phyloP scores from a whole-genome alignment of 2,329 filamentous ascomycete genomes.

The Zymoseptoria crescenta region DNA sequence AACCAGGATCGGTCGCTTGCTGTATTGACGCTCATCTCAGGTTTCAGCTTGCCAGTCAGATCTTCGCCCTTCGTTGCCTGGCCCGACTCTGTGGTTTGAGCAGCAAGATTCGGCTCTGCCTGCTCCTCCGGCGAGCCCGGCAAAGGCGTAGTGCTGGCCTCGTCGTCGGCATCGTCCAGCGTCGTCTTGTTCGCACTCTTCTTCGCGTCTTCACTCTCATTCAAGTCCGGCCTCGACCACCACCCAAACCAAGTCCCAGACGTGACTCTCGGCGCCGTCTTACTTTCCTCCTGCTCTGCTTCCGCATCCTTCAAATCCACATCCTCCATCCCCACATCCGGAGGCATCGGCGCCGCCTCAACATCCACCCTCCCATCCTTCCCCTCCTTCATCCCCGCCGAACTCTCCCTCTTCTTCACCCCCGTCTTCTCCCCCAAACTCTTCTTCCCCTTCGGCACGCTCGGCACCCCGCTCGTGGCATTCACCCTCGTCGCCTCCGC shows the following conservation, averaged over 20 bases:
- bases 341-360: conserved; percentile 38
- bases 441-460: conserved; percentile 23
- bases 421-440: conserved; percentile 16
- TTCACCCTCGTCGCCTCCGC: conserved; percentile 41
- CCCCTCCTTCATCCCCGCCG: conserved; percentile 9
- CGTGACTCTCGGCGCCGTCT: conserved; percentile 17
- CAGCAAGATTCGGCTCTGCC: background rate
- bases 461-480: conserved; percentile 31
- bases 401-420: conserved; percentile 13
- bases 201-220: conserved; percentile 28
- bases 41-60: conserved; percentile 8
- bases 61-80: conserved; percentile 3
- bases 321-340: conserved; percentile 30
- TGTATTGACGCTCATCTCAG: conserved; percentile 18
- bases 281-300: conserved; percentile 13
- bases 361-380: conserved; percentile 14
- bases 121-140: conserved; percentile 27
- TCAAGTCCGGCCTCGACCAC: conserved; percentile 44
- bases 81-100: background rate
- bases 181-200: conserved; percentile 23
- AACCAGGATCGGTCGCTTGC: conserved; percentile 38
- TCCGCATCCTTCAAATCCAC: conserved; percentile 15
- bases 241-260: conserved; percentile 38
- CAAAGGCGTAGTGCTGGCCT: conserved; percentile 36
- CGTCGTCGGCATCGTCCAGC: conserved; percentile 23